These are phyloP conservation scores for Calonectria pseudoreteaudii DNA, from an alignment of 2,329 filamentous ascomycete species.

Conservation along the genomic window DNA sequence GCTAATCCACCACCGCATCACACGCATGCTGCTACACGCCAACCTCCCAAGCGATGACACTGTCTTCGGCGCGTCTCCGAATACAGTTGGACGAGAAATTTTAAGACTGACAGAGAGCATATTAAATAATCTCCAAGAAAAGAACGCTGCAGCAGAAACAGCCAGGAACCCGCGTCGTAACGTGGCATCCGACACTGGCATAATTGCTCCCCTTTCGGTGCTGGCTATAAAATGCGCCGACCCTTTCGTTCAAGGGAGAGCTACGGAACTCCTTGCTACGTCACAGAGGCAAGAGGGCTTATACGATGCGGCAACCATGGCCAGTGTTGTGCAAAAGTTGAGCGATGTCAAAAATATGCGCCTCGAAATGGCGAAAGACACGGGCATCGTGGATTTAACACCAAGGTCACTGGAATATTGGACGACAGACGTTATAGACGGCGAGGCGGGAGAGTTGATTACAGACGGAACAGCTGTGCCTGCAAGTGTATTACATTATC, in stretches of 20 bases:
- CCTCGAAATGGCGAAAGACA: not conserved
- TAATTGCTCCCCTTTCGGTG: constrained; percentile 28
- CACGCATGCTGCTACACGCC: constrained; percentile 25
- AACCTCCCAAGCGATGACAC: constrained; percentile 12
- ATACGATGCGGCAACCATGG: constrained; percentile 30
- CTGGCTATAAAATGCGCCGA: constrained; percentile 35
- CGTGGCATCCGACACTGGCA: constrained; percentile 31
- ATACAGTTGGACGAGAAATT: constrained; percentile 16
- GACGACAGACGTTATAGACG: constrained; percentile 15
- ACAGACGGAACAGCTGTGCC: not conserved
- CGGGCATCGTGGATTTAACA: not conserved
- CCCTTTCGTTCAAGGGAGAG: constrained; percentile 11
- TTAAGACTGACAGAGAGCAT: constrained; percentile 20
- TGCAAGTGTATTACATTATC: not conserved
- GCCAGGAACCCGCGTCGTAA: constrained; percentile 25
- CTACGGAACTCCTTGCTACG: constrained; percentile 18
- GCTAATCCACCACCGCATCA: constrained; percentile 21
- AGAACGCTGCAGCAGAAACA: constrained; percentile 12
- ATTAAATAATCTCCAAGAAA: not conserved
- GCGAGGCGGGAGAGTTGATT: not conserved
- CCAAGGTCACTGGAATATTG: constrained; percentile 17
- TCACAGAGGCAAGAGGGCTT: constrained; percentile 30
- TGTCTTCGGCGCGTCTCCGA: constrained; percentile 23
- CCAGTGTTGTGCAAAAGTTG: constrained; percentile 8
- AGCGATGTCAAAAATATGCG: constrained; percentile 4